phyloP scores from a whole-genome alignment of 192 early-diverging fungal species.

The Podila verticillata region DNA sequence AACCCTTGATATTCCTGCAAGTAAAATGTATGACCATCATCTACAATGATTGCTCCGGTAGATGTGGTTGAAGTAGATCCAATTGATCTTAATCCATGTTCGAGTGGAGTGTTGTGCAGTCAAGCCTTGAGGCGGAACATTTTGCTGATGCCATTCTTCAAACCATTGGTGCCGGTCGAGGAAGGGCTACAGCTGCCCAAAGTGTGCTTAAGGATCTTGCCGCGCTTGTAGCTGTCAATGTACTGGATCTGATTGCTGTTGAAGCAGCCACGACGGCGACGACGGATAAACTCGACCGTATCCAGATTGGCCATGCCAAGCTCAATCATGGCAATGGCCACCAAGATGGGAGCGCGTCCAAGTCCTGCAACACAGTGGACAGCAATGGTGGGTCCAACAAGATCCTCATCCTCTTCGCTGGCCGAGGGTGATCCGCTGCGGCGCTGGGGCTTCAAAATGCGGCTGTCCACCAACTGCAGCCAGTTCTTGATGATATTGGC shows the following conservation, averaged over 20 bases:
- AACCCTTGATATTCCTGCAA: no score
- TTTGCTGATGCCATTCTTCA: constrained; percentile 46
- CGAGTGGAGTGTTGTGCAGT: not conserved
- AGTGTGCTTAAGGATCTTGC: constrained; percentile 42
- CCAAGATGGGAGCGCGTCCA: constrained; percentile 93
- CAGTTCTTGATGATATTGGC: constrained; percentile 71
- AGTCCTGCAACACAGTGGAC: constrained; percentile 97
- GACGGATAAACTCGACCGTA: constrained; percentile 77
- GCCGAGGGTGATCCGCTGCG: constrained; percentile 28
- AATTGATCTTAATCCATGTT: no score
- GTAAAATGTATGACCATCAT: no score
- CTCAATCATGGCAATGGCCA: constrained; percentile 83
- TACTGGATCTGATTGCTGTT: constrained; percentile 81
- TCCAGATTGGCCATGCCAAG: constrained; percentile 81
- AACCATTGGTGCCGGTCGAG: not conserved
- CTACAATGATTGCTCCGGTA: no score
- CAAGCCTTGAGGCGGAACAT: constrained; percentile 50
- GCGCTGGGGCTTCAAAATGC: constrained; percentile 51
- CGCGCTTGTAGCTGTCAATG: constrained; percentile 59
- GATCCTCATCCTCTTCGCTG: constrained; percentile 29
- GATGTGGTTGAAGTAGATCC: no score
- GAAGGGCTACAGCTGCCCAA: constrained; percentile 14
- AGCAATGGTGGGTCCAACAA: constrained; percentile 69
- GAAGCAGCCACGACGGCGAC: constrained; percentile 80
- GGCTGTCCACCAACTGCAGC: constrained; percentile 72